phyloP scores from a whole-genome alignment of 805 yeast species.

The Teunomyces kruisii region DNA sequence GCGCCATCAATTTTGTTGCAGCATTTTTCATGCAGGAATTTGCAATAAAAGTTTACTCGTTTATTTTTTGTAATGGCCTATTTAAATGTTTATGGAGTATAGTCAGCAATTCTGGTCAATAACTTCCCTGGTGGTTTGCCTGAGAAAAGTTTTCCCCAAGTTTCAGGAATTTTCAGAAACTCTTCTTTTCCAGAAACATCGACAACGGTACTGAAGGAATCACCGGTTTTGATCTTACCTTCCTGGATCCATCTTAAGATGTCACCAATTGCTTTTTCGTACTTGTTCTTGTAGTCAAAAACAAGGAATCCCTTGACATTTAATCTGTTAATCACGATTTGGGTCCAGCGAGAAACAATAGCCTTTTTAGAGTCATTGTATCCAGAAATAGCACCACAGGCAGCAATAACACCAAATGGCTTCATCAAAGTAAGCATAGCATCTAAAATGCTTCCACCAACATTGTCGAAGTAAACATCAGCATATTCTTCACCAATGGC shows the following conservation, averaged over 20 bases:
- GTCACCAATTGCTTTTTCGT: constrained; percentile 35
- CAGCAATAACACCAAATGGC: constrained; percentile 45
- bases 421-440: constrained; percentile 39
- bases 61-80: too few relatives aligned
- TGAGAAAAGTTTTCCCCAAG: constrained; percentile 50
- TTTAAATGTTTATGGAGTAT: too few relatives aligned
- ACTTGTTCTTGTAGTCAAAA: constrained; percentile 39
- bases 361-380: constrained; percentile 35
- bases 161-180: constrained; percentile 43
- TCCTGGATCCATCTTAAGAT: constrained; percentile 35
- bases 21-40: not conserved
- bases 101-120: constrained; percentile 39
- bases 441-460: constrained; percentile 61
- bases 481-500: constrained; percentile 47
- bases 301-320: constrained; percentile 55
- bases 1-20: constrained; percentile 3
- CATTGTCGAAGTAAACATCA: constrained; percentile 60
- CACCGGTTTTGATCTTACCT: constrained; percentile 38
- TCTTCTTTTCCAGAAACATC: constrained; percentile 11
- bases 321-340: constrained; percentile 51
- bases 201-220: constrained; percentile 9
- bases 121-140: constrained; percentile 50
- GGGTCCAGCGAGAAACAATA: constrained; percentile 30
- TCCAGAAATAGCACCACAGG: constrained; percentile 63
- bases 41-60: not conserved